phyloP scores from a whole-genome alignment of 2,329 filamentous ascomycete genomes.

The Meredithiella fracta region DNA sequence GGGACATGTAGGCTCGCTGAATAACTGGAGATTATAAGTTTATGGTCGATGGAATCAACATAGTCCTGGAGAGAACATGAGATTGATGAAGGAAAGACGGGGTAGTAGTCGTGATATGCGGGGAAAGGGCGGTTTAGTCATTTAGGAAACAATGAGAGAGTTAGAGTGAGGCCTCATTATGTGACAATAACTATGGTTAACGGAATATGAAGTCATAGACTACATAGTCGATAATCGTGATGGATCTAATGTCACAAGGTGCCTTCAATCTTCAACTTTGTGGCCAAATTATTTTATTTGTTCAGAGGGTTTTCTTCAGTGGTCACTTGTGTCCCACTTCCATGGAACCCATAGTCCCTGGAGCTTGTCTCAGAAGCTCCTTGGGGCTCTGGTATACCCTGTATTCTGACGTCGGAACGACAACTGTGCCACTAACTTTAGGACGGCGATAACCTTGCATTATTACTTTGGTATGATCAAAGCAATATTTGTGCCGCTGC shows the following conservation, averaged over 20 bases:
- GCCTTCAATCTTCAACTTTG: no score
- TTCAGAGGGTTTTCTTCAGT: no score
- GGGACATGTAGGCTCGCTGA: not conserved
- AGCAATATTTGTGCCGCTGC: no score
- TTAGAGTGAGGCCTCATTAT: no score
- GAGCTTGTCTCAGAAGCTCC: not conserved
- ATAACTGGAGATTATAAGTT: not conserved
- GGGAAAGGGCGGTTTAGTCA: not conserved
- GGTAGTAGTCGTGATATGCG: not conserved
- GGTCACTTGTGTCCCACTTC: no score
- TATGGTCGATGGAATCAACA: not conserved
- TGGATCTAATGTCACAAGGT: no score
- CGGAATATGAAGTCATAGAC: no score
- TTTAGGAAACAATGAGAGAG: not conserved
- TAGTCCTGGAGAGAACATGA: not conserved
- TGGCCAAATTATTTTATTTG: no score
- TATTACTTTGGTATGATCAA: no score
- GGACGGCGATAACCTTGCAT: not conserved
- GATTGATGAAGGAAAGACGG: not conserved
- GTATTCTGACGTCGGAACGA: not conserved
- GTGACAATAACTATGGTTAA: no score
- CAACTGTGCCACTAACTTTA: not conserved
- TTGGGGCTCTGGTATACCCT: not conserved
- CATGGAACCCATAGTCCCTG: not conserved
- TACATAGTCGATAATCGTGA: no score